phyloP scores from a whole-genome alignment of 805 yeast species.

The Yamadazyma philogaea region DNA sequence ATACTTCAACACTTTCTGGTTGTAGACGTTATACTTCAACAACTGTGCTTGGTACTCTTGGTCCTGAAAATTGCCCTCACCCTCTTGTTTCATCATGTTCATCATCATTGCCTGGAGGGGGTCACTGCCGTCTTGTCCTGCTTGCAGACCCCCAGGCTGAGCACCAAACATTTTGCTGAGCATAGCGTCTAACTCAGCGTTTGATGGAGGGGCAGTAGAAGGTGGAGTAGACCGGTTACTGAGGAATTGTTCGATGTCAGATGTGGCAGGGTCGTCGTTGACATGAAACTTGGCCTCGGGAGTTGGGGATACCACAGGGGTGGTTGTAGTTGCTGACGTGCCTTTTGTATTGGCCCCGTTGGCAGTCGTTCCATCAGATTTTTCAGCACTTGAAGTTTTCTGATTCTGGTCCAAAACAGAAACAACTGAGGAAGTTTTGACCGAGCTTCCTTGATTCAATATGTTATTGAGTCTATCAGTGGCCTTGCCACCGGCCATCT shows the following conservation, averaged over 20 bases:
- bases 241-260: conserved; percentile 28
- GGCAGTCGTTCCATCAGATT: neutral
- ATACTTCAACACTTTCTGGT: conserved; percentile 31
- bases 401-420: conserved; percentile 32
- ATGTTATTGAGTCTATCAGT: conserved; percentile 49
- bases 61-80: conserved; percentile 16
- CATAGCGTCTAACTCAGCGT: conserved; percentile 32
- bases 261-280: conserved; percentile 40
- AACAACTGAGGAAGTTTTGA: conserved; percentile 26
- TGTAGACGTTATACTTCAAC: conserved; percentile 28
- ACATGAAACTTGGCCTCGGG: conserved; percentile 15
- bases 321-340: conserved; percentile 2
- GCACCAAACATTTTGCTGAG: conserved; percentile 30
- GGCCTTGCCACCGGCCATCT: conserved; percentile 55
- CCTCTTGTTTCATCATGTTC: conserved; percentile 15
- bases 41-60: conserved; percentile 26
- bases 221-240: conserved; percentile 13
- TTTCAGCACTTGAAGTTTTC: neutral
- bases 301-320: conserved; percentile 2
- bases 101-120: conserved; percentile 35
- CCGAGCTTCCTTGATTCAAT: conserved; percentile 38
- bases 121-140: conserved; percentile 17
- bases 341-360: neutral
- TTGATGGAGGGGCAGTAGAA: conserved; percentile 11
- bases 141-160: conserved; percentile 2